Conservation (phyloP, 306 rosid species). For the Gynostemma pentaphyllum region DNA sequence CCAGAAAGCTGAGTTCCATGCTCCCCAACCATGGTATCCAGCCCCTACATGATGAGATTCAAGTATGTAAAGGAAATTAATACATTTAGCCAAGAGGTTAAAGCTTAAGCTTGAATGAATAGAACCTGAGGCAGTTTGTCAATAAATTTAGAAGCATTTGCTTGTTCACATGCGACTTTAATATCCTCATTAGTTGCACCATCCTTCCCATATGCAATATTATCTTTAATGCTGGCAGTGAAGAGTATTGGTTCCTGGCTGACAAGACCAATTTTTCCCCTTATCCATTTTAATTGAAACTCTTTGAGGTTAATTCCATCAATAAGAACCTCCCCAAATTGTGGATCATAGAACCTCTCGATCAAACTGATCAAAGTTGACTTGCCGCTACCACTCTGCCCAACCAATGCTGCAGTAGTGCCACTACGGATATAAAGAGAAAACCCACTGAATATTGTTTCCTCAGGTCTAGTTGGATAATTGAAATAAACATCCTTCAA, state of each 20-base stretch:
- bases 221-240: constrained; percentile 71
- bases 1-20: constrained; percentile 84
- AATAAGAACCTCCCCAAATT: constrained; percentile 59
- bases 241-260: constrained; percentile 90
- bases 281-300: constrained; percentile 73
- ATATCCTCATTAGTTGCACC: constrained; percentile 77
- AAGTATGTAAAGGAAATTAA: too few species aligned
- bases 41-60: too few species aligned
- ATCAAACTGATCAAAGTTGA: constrained; percentile 75
- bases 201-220: constrained; percentile 81
- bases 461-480: constrained; percentile 80
- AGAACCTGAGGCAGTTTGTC: too few species aligned
- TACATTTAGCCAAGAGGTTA: too few species aligned
- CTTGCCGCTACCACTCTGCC: constrained; percentile 94
- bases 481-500: constrained; percentile 54
- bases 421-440: constrained; percentile 49
- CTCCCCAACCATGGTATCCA: constrained; percentile 80
- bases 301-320: constrained; percentile 72
- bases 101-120: too few species aligned
- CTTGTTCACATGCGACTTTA: constrained; percentile 58
- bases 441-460: constrained; percentile 60
- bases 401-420: too few species aligned
- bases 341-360: constrained; percentile 86
- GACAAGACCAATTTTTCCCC: constrained; percentile 89
- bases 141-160: too few species aligned